Evolutionary conservation across 306 rosid genomes (phyloP).

Genomic region (Fragaria iinumae): DNA sequence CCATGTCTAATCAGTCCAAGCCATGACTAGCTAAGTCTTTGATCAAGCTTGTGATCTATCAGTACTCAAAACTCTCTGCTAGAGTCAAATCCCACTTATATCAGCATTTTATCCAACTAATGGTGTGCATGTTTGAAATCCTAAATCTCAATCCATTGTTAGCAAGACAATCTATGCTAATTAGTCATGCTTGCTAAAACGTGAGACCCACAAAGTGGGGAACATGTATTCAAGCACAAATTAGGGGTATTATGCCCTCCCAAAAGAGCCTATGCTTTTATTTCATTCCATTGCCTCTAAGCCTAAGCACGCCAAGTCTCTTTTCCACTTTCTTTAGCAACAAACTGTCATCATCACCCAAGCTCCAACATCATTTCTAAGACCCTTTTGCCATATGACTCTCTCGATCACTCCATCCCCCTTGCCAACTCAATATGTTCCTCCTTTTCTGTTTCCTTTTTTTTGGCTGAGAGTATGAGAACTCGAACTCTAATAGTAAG

Average conservation of each 20-base stretch:
- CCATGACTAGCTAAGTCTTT: background rate
- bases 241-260: conserved; percentile 51
- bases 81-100: background rate
- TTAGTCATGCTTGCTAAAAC: conserved; percentile 25
- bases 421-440: conserved; percentile 13
- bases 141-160: background rate
- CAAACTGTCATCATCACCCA: conserved; percentile 54
- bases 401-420: conserved; percentile 3
- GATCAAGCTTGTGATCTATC: conserved; percentile 7
- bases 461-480: background rate
- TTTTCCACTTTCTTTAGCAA: conserved; percentile 40
- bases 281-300: conserved; percentile 27
- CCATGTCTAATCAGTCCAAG: background rate
- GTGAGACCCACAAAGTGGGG: conserved; percentile 62
- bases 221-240: conserved; percentile 58
- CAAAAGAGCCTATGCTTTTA: background rate
- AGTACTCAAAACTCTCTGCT: background rate
- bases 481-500: background rate
- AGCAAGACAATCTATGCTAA: background rate
- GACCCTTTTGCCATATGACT: conserved; percentile 24
- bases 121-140: background rate
- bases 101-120: background rate
- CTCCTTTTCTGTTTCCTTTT: background rate
- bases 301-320: conserved; percentile 58
- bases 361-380: conserved; percentile 73